Percentiles rank a stretch among this genome's conserved stretches.
Evolutionary conservation across 768 basidiomycete genomes (phyloP).

Genomic region (Chlorophyllum brunneum): DNA sequence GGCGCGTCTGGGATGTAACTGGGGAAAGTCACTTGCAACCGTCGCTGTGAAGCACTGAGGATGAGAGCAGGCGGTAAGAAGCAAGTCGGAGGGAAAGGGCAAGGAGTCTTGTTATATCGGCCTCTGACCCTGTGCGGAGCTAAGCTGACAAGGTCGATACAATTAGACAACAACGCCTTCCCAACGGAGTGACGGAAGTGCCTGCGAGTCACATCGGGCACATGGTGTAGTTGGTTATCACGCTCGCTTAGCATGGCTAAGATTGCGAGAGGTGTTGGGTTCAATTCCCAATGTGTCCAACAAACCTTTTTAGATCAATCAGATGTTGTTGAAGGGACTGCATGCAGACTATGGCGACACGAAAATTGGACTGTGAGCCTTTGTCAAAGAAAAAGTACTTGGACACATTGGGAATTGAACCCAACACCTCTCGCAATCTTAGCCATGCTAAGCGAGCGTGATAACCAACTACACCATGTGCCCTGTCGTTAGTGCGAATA

Average conservation of each 20-base stretch:
- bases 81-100: neutral
- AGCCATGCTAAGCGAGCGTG: slow-evolving; percentile 16
- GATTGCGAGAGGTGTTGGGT: slow-evolving; percentile 17
- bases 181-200: no score
- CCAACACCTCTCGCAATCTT: slow-evolving; percentile 16
- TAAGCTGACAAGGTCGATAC: neutral
- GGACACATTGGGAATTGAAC: slow-evolving; percentile 18
- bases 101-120: neutral
- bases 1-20: neutral
- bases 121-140: neutral
- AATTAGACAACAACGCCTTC: neutral
- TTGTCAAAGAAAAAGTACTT: no score
- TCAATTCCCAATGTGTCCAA: slow-evolving; percentile 18
- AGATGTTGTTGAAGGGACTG: neutral
- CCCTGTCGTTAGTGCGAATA: no score
- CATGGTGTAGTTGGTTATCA: slow-evolving; percentile 18
- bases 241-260: slow-evolving; percentile 14
- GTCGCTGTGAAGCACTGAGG: neutral
- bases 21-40: neutral
- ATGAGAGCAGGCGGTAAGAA: neutral
- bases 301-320: neutral
- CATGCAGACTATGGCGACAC: no score
- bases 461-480: slow-evolving; percentile 18
- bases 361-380: no score
- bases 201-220: neutral